Percentiles rank a stretch among this genome's conserved stretches.
Conservation (phyloP, 352 stramenopile species). For the Phytophthora palmivora region DNA sequence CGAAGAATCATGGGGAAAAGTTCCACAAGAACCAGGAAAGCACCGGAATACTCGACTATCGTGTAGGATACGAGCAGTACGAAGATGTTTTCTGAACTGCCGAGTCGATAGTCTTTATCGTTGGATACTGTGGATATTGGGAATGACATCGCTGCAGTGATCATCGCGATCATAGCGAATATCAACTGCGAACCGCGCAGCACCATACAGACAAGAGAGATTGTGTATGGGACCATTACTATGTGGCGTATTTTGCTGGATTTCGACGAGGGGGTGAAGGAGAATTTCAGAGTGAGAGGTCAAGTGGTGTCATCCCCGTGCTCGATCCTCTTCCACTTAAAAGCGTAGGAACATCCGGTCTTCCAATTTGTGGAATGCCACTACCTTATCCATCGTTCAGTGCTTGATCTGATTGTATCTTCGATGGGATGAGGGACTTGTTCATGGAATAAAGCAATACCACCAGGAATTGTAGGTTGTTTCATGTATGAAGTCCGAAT, state of each 20-base stretch:
- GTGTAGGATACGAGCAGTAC: conserved; percentile 38
- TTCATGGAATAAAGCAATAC: too few relatives aligned
- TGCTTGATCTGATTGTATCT: conserved; percentile 1
- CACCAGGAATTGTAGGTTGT: conserved; percentile 15
- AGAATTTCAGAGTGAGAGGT: conserved; percentile 24
- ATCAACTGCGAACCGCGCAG: conserved; percentile 41
- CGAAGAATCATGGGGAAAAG: conserved; percentile 41
- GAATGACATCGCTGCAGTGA: conserved; percentile 31
- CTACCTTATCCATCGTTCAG: conserved; percentile 2
- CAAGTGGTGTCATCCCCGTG: conserved; percentile 16
- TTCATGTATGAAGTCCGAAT: not conserved
- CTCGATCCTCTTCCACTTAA: conserved; percentile 10
- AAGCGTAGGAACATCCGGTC: conserved; percentile 11
- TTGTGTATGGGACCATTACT: conserved; percentile 34
- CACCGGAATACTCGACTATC: conserved; percentile 30
- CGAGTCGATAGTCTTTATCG: conserved; percentile 25
- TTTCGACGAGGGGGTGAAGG: not conserved
- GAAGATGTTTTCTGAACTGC: conserved; percentile 36
- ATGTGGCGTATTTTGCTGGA: conserved; percentile 5
- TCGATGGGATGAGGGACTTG: conserved; percentile 6
- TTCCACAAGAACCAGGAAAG: conserved; percentile 34
- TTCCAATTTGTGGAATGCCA: not conserved
- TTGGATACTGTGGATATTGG: conserved; percentile 16
- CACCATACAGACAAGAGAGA: conserved; percentile 31
- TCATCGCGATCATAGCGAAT: conserved; percentile 39